Evolutionary conservation across 768 basidiomycete species (phyloP), one percentile per base, ranked within the genome.

Genomic region (Astraeus odoratus): DNA sequence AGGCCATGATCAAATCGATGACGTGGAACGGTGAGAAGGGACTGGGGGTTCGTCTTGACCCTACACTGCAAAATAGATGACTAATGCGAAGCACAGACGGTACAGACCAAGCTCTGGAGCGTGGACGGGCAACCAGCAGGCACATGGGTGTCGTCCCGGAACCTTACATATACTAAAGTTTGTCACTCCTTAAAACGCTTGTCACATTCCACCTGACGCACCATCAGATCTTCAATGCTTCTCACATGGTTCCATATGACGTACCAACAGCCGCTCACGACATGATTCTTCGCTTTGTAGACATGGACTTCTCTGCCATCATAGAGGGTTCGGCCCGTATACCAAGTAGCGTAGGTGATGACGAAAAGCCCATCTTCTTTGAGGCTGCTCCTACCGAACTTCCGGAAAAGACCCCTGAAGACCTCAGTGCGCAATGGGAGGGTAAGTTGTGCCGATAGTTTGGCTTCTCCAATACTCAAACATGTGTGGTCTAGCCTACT

Each of bases 241-340:
- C 94, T 1, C 96, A 98, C 65, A 99, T 98, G 96, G 95, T 80
- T 7, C 83, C 86, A 10, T 86, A 72, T 63, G 95, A 99, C 63
- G 71, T 86, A 10, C 94, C 93, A 0, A 76, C 88, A 42, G 80
- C 84, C 16, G 73, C 94, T 3, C 92, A 97, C 62, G 96, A 99
- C 64, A 97, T 98, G 96, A 95, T 99, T 54, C 78, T 96, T 31
- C 88, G 96, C 12, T 99, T 99, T 71, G 90, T 97, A 83, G 84
- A 80, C 41, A 80, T 93, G 48, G 85, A 98, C 68, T 88, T 95
- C 55, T 76, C 83, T 20, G 74, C 80, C 2, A 75, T 97, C 46
- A 70, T 82, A 2, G 91, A 86, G 19, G 83, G 86, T 25, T 82
- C 89, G 0, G 91, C 90, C 2, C 72, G 67, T 42, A 85, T 94